A percentile compares a stretch with the other conserved stretches of the same genome.
Conservation (phyloP, 2,329 filamentous ascomycete species). For the Xylaria hypoxylon region DNA sequence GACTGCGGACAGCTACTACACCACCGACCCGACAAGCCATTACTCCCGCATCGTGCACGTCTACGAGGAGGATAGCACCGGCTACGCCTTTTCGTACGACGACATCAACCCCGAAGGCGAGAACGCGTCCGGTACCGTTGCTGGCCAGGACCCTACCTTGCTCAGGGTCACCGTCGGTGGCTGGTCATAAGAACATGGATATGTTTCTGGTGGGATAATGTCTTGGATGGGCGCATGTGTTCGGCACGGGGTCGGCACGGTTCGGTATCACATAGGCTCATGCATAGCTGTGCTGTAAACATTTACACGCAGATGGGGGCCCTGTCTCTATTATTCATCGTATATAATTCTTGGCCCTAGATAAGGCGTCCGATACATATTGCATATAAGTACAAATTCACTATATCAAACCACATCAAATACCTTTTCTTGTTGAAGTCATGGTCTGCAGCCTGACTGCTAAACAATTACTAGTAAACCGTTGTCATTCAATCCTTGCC, state of each 20-base stretch:
- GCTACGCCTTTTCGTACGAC: constrained; percentile 76
- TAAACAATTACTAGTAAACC: too few species aligned
- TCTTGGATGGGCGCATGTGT: constrained; percentile 6
- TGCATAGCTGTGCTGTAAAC: constrained; percentile 16
- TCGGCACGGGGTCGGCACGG: constrained; percentile 13
- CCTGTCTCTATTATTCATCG: constrained; percentile 24
- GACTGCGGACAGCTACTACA: constrained; percentile 58
- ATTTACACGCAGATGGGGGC: background rate
- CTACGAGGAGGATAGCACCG: constrained; percentile 68
- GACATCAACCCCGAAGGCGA: constrained; percentile 70
- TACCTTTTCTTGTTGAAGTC: background rate
- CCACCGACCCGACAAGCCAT: constrained; percentile 60
- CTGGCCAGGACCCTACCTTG: constrained; percentile 58
- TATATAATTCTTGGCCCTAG: constrained; percentile 28
- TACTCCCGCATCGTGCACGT: constrained; percentile 71
- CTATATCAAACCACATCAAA: background rate
- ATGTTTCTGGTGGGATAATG: constrained; percentile 12
- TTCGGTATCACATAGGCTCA: constrained; percentile 5
- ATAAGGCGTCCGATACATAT: constrained; percentile 27
- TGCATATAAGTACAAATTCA: constrained; percentile 6
- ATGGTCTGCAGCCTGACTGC: background rate
- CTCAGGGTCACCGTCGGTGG: constrained; percentile 63
- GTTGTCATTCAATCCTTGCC: too few species aligned
- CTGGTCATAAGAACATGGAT: constrained; percentile 28
- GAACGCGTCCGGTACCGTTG: constrained; percentile 66